These are phyloP conservation scores for Petunia axillaris DNA, from an alignment of 257 asterid species.

Conservation along the genomic window DNA sequence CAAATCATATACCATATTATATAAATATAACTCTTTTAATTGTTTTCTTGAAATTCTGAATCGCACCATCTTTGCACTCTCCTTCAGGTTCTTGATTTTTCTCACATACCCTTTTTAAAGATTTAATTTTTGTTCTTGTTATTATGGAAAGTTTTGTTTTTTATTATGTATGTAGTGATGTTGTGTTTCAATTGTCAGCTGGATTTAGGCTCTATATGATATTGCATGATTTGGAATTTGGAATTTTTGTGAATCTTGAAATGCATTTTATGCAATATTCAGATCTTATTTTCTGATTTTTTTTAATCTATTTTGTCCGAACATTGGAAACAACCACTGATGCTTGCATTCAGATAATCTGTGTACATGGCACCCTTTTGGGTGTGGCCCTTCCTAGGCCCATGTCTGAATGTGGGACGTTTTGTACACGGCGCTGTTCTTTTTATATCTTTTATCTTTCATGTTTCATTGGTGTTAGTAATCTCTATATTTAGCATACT, in stretches of 20 bases:
- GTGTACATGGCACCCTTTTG: no score
- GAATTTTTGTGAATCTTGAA: constrained; percentile 14
- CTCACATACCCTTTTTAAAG: not conserved
- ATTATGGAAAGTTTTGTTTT: constrained; percentile 10
- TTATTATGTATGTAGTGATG: not conserved
- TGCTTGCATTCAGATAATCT: no score
- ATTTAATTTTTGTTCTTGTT: constrained; percentile 18
- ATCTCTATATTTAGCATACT: not conserved
- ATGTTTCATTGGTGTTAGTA: not conserved
- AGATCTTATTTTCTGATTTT: constrained; percentile 11
- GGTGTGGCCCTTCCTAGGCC: no score
- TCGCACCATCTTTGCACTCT: constrained; percentile 25
- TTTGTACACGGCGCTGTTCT: not conserved
- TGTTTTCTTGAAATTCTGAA: constrained; percentile 41
- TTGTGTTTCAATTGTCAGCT: not conserved
- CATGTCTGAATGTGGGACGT: no score
- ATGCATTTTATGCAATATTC: not conserved
- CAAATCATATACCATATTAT: constrained; percentile 2
- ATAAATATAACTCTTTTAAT: not conserved
- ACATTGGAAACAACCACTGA: not conserved
- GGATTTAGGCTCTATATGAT: not conserved
- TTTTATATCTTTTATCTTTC: not conserved
- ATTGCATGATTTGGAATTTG: not conserved
- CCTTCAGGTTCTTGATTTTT: constrained; percentile 39
- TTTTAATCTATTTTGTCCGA: not conserved